A percentile compares a stretch with the other conserved stretches of the same genome.
Conservation (phyloP, 2,329 filamentous ascomycete species). For the Aspergillus ochraceoroseus region DNA sequence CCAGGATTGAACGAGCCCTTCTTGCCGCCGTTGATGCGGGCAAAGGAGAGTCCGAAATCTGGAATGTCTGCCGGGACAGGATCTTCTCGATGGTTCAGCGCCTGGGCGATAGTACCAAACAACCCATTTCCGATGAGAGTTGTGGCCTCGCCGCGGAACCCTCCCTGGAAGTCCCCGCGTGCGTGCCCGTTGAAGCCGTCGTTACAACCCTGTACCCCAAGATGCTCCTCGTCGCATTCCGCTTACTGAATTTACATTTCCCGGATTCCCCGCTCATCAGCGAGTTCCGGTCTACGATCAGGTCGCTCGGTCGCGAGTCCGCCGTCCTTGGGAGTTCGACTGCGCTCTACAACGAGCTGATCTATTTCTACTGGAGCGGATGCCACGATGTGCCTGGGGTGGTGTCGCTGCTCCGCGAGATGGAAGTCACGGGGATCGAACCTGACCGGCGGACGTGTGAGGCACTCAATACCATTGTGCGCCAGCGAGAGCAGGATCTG, state of each 20-base stretch:
- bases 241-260: constrained; percentile 38
- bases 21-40: constrained; percentile 26
- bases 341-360: constrained; percentile 44
- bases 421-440: constrained; percentile 42
- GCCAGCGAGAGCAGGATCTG: constrained; percentile 24
- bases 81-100: constrained; percentile 39
- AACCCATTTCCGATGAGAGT: too few species aligned
- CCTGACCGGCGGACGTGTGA: constrained; percentile 33
- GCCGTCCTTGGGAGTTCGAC: constrained; percentile 42
- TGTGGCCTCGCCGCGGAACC: too few species aligned
- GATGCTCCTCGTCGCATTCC: constrained; percentile 40
- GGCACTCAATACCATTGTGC: constrained; percentile 31
- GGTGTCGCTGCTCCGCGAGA: constrained; percentile 40
- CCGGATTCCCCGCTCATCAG: constrained; percentile 39
- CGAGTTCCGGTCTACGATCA: constrained; percentile 41
- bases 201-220: constrained; percentile 40
- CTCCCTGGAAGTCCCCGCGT: constrained; percentile 30
- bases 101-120: constrained; percentile 19
- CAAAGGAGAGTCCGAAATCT: constrained; percentile 36
- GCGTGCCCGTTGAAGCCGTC: constrained; percentile 31
- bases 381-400: constrained; percentile 41
- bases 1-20: constrained; percentile 32
- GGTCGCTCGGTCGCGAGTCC: constrained; percentile 39
- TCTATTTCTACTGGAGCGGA: constrained; percentile 42
- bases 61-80: constrained; percentile 38